These are phyloP conservation scores for Xylariaceae sp. DNA, from an alignment of 2,329 filamentous ascomycete species.

Conservation along the genomic window DNA sequence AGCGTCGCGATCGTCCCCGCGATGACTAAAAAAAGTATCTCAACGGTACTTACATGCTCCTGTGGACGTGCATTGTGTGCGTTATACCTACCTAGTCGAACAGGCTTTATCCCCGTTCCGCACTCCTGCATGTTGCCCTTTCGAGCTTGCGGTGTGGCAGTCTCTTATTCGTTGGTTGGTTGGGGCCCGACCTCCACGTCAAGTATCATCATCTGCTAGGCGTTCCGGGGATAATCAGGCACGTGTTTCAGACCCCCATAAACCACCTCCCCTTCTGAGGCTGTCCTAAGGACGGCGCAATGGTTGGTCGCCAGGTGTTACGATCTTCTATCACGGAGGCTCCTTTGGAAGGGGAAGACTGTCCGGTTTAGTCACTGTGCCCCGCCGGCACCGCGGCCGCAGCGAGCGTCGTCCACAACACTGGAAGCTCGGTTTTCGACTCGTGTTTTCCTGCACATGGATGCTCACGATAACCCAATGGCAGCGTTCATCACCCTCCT, in stretches of 20 bases:
- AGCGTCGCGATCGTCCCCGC: slow-evolving; percentile 8
- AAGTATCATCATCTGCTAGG: slow-evolving; percentile 25
- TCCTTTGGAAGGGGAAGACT: slow-evolving; percentile 19
- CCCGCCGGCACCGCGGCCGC: slow-evolving; percentile 16
- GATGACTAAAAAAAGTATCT: slow-evolving; percentile 3
- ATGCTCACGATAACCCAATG: slow-evolving; percentile 15
- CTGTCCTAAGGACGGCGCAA: slow-evolving; percentile 13
- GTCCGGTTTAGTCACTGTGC: slow-evolving; percentile 27
- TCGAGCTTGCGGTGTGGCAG: slow-evolving; percentile 30
- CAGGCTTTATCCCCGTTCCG: slow-evolving; percentile 24
- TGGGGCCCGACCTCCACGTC: slow-evolving; percentile 29
- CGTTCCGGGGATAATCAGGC: slow-evolving; percentile 24
- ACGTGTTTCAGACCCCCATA: slow-evolving; percentile 27
- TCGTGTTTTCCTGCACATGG: slow-evolving; percentile 6
- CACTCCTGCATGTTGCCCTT: slow-evolving; percentile 30
- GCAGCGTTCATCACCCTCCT: slow-evolving; percentile 9
- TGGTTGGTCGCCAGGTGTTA: slow-evolving; percentile 25
- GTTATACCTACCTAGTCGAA: slow-evolving; percentile 19
- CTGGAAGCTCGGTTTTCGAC: slow-evolving; percentile 3
- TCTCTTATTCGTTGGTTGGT: slow-evolving; percentile 29
- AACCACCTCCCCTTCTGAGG: slow-evolving; percentile 17
- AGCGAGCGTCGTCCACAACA: slow-evolving; percentile 3
- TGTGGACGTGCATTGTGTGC: slow-evolving; percentile 19
- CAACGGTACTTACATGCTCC: slow-evolving; percentile 6
- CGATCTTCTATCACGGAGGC: slow-evolving; percentile 10